Base-by-base conservation (phyloP, 371 early-diverging fungal species). In the Mortierella sp. region DNA sequence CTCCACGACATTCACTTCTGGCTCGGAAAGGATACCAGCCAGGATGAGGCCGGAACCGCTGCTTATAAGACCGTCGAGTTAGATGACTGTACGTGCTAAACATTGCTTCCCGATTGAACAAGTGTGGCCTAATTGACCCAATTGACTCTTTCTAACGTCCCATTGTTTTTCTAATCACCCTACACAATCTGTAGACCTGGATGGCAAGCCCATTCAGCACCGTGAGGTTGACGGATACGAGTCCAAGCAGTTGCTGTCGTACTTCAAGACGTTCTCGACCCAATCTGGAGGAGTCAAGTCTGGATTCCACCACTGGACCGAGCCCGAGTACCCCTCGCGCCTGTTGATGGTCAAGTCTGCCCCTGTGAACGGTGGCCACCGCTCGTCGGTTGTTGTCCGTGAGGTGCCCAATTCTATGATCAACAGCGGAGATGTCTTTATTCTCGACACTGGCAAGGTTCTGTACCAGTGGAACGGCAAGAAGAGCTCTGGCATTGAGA, bases 21-120 rank as follows among this genome's bases (percentile, higher is more conserved):
- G 96, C 91, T 96, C 31, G 96, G 96, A 40, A 78, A 88, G 39
- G 90, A 94, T 66, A 95, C 95, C 11, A 86, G 85, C 58, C 78
- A 88, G 80, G 95, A 95, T 80, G 95, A 95, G 80, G 94, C 95
- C 55, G 96, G 96, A 41, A 95, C 95, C 22, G 96, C 95, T 14
- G 96, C 96, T 6, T 96, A 96, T 90, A 96, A 96, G 85, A 94
- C 96, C 0, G 95, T 96, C 13, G 95, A 96, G 85, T 85, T 96
- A 13, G 96, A 96, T 86, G 94, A 94, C 74, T 94, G 93, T 93
- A 89, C 84, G 88, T 43, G 24, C 24, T 22, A 26, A 1, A 13
- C 47, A 2, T 31, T 10, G 0, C 14, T 26, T 24, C 44, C 16
- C 4, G 55, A 31, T 73, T 24, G 26, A 31, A 4, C 55, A 55